phyloP scores from a whole-genome alignment of 1,284 basidiomycete genomes.

The Ceratobasidium sp. region DNA sequence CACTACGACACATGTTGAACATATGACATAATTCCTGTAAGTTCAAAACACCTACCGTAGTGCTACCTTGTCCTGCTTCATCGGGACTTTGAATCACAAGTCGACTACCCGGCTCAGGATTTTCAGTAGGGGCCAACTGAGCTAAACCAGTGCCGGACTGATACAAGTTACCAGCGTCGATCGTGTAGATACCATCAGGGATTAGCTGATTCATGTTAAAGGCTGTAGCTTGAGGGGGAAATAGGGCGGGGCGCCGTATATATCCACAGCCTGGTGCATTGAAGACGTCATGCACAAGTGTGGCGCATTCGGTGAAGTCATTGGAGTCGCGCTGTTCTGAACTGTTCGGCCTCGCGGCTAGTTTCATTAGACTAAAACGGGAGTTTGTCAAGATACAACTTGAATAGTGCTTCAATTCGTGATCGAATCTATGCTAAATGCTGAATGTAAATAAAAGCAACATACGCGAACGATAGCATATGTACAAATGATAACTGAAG shows the following conservation, averaged over 20 bases:
- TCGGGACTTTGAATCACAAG: neutral
- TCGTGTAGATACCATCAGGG: conserved; percentile 5
- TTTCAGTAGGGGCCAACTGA: neutral
- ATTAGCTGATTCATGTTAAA: neutral
- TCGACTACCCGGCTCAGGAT: neutral
- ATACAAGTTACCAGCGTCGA: neutral
- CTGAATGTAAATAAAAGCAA: too few relatives aligned
- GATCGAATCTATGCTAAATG: too few relatives aligned
- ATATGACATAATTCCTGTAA: neutral
- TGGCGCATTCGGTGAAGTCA: neutral
- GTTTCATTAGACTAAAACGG: neutral
- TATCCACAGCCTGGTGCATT: too few relatives aligned
- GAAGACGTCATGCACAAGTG: neutral
- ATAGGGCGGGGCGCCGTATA: too few relatives aligned
- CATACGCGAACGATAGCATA: too few relatives aligned
- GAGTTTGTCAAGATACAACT: too few relatives aligned
- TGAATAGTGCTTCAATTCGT: too few relatives aligned
- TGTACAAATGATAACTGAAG: too few relatives aligned
- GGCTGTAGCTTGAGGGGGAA: too few relatives aligned
- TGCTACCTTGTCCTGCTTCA: neutral
- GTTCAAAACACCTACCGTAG: neutral
- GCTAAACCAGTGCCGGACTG: neutral
- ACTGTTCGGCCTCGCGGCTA: neutral
- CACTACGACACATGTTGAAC: neutral
- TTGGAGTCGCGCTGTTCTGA: neutral